These are phyloP conservation scores for Sanguinoderma infundibulare DNA, from an alignment of 1,284 basidiomycete genomes.

Conservation along the genomic window DNA sequence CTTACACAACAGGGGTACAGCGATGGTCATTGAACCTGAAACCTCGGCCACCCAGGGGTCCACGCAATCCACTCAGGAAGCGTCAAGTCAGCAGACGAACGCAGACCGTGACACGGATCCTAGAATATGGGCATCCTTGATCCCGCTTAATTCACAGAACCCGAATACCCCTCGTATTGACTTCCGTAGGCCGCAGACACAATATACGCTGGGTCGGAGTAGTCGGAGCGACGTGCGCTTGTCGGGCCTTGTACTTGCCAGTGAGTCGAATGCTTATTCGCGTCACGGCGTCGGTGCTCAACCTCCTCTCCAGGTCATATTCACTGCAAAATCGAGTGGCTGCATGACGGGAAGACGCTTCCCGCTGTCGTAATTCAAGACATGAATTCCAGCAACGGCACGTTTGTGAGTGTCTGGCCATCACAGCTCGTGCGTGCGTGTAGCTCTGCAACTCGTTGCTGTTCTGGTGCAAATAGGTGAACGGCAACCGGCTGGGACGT, in stretches of 20 bases:
- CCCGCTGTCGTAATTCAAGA: constrained; percentile 71
- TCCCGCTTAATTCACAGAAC: constrained; percentile 49
- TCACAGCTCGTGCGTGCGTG: no score
- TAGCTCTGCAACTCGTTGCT: no score
- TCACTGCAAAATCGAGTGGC: constrained; percentile 70
- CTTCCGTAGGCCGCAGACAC: constrained; percentile 53
- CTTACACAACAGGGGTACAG: no score
- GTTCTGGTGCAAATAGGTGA: constrained; percentile 53
- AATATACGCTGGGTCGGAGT: constrained; percentile 59
- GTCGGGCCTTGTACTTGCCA: constrained; percentile 40
- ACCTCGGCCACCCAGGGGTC: neutral
- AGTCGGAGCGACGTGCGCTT: constrained; percentile 51
- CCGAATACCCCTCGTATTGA: constrained; percentile 52
- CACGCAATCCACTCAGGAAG: neutral
- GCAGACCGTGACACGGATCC: no score
- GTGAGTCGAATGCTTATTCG: constrained; percentile 39
- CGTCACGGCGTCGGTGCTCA: neutral
- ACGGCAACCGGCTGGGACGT: constrained; percentile 63
- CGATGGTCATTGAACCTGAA: no score
- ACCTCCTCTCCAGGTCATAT: constrained; percentile 55
- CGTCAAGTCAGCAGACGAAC: neutral
- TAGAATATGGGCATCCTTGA: constrained; percentile 6
- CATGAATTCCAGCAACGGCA: constrained; percentile 73
- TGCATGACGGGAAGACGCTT: constrained; percentile 53
- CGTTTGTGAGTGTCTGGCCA: constrained; percentile 64